Base-by-base conservation (phyloP, 140 eudicot genomes). In the Flaveria floridana region DNA sequence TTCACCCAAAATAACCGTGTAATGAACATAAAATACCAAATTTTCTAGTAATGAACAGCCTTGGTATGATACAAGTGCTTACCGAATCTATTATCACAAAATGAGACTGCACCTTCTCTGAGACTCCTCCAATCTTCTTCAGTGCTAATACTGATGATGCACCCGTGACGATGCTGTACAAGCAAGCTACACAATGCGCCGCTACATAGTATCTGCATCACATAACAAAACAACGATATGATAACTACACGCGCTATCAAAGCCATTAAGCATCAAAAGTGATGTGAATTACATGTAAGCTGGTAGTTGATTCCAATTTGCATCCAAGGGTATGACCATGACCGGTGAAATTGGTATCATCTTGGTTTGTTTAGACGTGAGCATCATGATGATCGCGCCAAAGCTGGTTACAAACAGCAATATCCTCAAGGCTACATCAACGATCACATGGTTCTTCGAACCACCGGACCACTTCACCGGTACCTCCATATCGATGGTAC, bases 121-220 rank as follows among this genome's bases (percentile, higher is more conserved):
- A 42, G 34, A 61, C 25, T 48, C 79, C 58, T 15, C 72, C 48
- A 0, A 78, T 78, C 84, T 84, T 85, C 75, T 42, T 9, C 65
- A 79, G 74, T 42, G 82, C 78, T 5, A 52, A 82, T 25, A 76
- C 23, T 18, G 90, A 82, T 2, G 73, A n/a, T 15, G 79, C 63
- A 16, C 80, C 26, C 9, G 95, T 82, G 52, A 89, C 68, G 69
- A 89, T 64, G 83, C 86, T 78, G 82, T 92, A 89, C 7, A 87
- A 71, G 76, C 85, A 84, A 42, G 89, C 85, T 37, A 89, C 86
- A 2, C 87, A 77, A 39, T 82, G 83, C 11, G 96, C 98, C 56
- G 71, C 89, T 41, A 87, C 82, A 47, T 82, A 83, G 87, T 87
- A 92, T 85, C 97, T 92, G 87, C 89, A 81, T 44, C 37, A 72